Evolutionary conservation across 768 basidiomycete genomes (phyloP).

Genomic region (Cystobasidiopsis lactophilus): DNA sequence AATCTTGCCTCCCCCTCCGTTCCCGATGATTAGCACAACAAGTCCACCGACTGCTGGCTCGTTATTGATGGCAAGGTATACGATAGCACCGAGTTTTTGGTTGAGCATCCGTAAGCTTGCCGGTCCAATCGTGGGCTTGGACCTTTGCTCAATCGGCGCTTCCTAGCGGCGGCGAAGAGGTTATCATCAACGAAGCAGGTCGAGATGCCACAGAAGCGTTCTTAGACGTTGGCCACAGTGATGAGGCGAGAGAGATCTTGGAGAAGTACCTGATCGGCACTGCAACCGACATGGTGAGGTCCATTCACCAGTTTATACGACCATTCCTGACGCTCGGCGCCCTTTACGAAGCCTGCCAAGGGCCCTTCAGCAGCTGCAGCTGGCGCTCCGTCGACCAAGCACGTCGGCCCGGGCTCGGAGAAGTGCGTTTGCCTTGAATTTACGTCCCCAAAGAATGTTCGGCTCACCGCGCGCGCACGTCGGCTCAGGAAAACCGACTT

Average conservation of each 20-base stretch:
- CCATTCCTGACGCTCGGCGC: not conserved
- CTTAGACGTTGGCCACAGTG: conserved; percentile 97
- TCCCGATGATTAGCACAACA: too few relatives aligned
- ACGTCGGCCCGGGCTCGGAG: conserved; percentile 43
- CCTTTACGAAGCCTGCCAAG: not conserved
- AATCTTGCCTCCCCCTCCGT: too few relatives aligned
- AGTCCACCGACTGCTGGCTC: too few relatives aligned
- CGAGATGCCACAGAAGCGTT: conserved; percentile 95
- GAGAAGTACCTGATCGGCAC: conserved; percentile 58
- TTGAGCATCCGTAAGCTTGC: conserved; percentile 6
- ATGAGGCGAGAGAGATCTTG: conserved; percentile 76
- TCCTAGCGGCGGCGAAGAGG: conserved; percentile 73
- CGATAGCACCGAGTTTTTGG: not conserved
- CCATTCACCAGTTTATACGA: conserved; percentile 7
- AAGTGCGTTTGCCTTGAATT: conserved; percentile 19
- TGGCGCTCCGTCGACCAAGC: not conserved
- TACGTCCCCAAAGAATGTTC: not conserved
- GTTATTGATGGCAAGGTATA: not conserved
- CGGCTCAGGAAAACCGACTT: too few relatives aligned
- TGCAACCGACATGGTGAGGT: conserved; percentile 35
- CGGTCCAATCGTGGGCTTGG: not conserved
- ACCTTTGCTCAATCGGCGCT: conserved; percentile 42
- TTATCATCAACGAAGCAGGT: conserved; percentile 74
- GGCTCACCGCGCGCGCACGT: too few relatives aligned
- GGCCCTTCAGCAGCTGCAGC: not conserved